Evolutionary conservation across 179 eudicot species (phyloP).

Genomic region (Drosera spatulata): DNA sequence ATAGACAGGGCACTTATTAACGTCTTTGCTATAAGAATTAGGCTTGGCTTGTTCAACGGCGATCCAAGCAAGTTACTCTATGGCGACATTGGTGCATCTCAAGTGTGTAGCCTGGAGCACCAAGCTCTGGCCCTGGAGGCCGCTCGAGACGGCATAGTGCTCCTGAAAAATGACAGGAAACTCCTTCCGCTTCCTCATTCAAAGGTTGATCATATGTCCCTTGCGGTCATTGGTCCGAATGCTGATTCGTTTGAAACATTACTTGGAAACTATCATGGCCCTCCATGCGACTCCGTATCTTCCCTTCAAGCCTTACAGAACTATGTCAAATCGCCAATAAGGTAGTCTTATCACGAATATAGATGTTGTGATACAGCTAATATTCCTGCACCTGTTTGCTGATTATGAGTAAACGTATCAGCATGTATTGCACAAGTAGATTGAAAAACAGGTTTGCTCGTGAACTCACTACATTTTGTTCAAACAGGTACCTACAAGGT

Average conservation of each 20-base stretch:
- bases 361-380: too few species aligned
- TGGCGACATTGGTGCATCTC: background rate
- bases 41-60: too few species aligned
- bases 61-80: too few species aligned
- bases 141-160: slow-evolving; percentile 72
- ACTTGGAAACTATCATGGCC: slow-evolving; percentile 80
- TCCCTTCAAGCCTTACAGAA: slow-evolving; percentile 41
- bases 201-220: slow-evolving; percentile 30
- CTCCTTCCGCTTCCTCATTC: slow-evolving; percentile 39
- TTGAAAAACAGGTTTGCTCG: too few species aligned
- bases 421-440: too few species aligned
- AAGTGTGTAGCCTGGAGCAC: slow-evolving; percentile 53
- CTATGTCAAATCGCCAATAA: slow-evolving; percentile 20
- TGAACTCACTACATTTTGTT: too few species aligned
- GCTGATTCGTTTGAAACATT: slow-evolving; percentile 39
- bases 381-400: too few species aligned
- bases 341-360: too few species aligned
- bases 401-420: too few species aligned
- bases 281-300: slow-evolving; percentile 45
- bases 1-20: too few species aligned
- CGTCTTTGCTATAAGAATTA: too few species aligned
- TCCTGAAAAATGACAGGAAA: slow-evolving; percentile 51
- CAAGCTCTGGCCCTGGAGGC: slow-evolving; percentile 66
- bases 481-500: slow-evolving; percentile 32
- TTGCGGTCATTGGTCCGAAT: slow-evolving; percentile 85